A percentile compares a stretch with the other conserved stretches of the same genome.
Conservation (phyloP, 371 early-diverging fungal genomes). For the Rhizopus arrhizus region DNA sequence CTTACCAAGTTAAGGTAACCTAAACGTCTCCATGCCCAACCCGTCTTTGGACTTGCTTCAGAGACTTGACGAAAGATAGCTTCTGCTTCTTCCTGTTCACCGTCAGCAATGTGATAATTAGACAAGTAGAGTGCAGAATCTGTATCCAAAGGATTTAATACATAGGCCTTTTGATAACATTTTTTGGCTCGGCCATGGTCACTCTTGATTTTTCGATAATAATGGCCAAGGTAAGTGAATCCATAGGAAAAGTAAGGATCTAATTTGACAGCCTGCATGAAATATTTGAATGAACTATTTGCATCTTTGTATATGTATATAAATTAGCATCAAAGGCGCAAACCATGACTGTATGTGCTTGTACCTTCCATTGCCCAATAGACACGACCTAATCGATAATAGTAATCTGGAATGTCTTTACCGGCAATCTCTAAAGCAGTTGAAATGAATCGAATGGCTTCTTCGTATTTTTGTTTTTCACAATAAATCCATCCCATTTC, state of each 20-base stretch:
- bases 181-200: conserved; percentile 74
- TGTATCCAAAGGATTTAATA: conserved; percentile 67
- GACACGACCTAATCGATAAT: conserved; percentile 73
- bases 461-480: conserved; percentile 52
- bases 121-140: conserved; percentile 72
- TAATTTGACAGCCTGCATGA: conserved; percentile 75
- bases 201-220: conserved; percentile 67
- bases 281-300: conserved; percentile 63
- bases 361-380: conserved; percentile 82
- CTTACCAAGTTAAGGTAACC: conserved; percentile 75
- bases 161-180: conserved; percentile 79
- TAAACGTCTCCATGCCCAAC: conserved; percentile 82
- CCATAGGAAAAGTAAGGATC: conserved; percentile 68
- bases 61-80: conserved; percentile 54
- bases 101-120: conserved; percentile 59
- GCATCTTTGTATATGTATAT: conserved; percentile 41
- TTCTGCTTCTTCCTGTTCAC: conserved; percentile 59
- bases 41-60: conserved; percentile 46
- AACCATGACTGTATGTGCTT: no score
- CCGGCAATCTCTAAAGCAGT: conserved; percentile 55
- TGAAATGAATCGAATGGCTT: conserved; percentile 58
- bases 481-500: conserved; percentile 72
- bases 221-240: conserved; percentile 82
- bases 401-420: conserved; percentile 51
- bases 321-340: background rate